phyloP scores from a whole-genome alignment of 306 rosid genomes.

The Castanea mollissima region DNA sequence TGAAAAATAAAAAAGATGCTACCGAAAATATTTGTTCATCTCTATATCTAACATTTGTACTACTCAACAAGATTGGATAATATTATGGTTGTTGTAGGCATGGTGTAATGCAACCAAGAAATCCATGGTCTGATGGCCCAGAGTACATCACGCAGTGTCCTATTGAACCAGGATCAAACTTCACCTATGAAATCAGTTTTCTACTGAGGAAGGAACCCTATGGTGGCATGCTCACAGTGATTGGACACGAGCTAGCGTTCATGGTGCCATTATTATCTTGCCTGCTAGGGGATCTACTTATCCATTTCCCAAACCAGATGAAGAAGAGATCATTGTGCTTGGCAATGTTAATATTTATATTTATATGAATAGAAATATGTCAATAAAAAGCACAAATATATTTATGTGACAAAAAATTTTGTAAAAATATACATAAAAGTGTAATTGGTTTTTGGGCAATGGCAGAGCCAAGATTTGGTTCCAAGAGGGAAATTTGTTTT shows the following conservation, averaged over 20 bases:
- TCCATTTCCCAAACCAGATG: conserved; percentile 28
- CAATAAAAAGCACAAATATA: no score
- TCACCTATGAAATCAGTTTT: conserved; percentile 31
- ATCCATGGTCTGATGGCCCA: conserved; percentile 46
- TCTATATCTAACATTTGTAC: no score
- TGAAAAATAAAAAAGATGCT: no score
- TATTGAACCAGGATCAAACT: conserved; percentile 22
- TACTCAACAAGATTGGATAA: background rate
- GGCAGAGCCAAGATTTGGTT: no score
- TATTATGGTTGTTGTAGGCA: conserved; percentile 17
- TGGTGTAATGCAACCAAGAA: conserved; percentile 38
- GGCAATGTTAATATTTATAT: conserved; percentile 3
- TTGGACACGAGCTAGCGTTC: conserved; percentile 38
- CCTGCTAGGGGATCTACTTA: conserved; percentile 9
- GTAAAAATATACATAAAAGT: no score
- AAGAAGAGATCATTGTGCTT: conserved; percentile 7
- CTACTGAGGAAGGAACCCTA: conserved; percentile 37
- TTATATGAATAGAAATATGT: no score
- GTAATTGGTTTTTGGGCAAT: no score
- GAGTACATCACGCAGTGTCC: conserved; percentile 42
- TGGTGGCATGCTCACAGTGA: conserved; percentile 52
- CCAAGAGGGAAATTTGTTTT: no score
- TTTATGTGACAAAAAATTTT: no score
- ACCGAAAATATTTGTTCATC: no score
- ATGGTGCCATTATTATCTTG: conserved; percentile 28